Percentiles rank a stretch among this genome's conserved stretches.
Evolutionary conservation across 2,329 filamentous ascomycete genomes (phyloP).

Genomic region (Fulvia fulva): DNA sequence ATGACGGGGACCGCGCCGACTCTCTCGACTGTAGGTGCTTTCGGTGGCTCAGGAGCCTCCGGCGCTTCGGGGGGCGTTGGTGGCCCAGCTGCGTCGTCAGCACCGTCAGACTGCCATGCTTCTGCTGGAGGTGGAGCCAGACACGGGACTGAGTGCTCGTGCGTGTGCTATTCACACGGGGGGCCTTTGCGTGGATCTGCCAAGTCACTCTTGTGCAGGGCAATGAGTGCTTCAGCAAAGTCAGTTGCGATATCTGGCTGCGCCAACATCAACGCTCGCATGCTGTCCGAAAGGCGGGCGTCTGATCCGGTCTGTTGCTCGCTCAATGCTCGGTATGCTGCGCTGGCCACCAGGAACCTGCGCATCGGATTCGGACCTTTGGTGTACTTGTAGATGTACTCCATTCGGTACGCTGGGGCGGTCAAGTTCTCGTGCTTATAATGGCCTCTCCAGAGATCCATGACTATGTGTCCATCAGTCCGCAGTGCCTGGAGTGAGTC

Average conservation of each 20-base stretch:
- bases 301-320: constrained; percentile 17
- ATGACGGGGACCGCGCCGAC: background rate
- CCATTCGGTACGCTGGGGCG: constrained; percentile 34
- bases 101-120: constrained; percentile 20
- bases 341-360: constrained; percentile 31
- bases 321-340: constrained; percentile 30
- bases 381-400: constrained; percentile 35
- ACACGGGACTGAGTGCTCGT: constrained; percentile 19
- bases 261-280: constrained; percentile 25
- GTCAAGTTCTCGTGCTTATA: constrained; percentile 32
- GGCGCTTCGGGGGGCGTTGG: background rate
- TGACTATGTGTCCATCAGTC: constrained; percentile 18
- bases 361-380: constrained; percentile 28
- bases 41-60: background rate
- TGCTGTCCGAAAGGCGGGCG: constrained; percentile 24
- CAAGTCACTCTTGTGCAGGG: constrained; percentile 25
- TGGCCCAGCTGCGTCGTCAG: too few species aligned
- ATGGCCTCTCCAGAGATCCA: constrained; percentile 33
- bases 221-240: constrained; percentile 28
- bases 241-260: constrained; percentile 29
- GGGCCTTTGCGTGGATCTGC: constrained; percentile 29
- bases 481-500: too few species aligned
- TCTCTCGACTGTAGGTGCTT: background rate
- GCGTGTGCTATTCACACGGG: constrained; percentile 31
- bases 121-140: constrained; percentile 5